Conservation (phyloP, 768 basidiomycete genomes). For the Termitomyces sp. region DNA sequence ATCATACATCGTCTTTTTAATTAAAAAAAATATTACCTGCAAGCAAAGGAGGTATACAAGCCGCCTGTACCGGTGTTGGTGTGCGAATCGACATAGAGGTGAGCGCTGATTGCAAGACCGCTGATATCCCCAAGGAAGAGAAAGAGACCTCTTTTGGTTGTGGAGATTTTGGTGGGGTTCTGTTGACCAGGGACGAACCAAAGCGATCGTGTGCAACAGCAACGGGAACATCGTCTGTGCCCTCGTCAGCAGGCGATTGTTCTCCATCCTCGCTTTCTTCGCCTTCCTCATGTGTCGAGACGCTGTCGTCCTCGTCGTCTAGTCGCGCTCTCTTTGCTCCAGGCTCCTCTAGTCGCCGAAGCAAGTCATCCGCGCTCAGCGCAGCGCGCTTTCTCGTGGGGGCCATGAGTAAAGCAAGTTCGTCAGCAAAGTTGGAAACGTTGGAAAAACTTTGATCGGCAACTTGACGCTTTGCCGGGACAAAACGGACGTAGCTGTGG, state of each 20-base stretch:
- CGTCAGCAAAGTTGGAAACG: background rate
- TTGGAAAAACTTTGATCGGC: background rate
- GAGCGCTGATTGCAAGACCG: conserved; percentile 58
- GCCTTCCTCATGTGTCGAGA: background rate
- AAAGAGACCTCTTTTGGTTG: conserved; percentile 32
- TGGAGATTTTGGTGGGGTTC: background rate
- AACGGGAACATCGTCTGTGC: background rate
- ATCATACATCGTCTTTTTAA: background rate
- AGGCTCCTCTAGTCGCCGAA: conserved; percentile 38
- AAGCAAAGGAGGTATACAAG: conserved; percentile 86
- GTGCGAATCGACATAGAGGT: conserved; percentile 75
- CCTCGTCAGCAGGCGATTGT: background rate
- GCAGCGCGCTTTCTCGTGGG: conserved; percentile 19
- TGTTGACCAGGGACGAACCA: conserved; percentile 1
- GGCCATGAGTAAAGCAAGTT: background rate
- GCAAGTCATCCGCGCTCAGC: conserved; percentile 40
- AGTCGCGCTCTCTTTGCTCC: conserved; percentile 31
- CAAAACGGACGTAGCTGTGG: no score
- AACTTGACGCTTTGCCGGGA: background rate
- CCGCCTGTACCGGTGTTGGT: conserved; percentile 86
- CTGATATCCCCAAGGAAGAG: conserved; percentile 51
- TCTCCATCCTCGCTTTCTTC: conserved; percentile 6
- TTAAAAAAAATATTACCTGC: conserved; percentile 50
- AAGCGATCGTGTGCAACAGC: conserved; percentile 6
- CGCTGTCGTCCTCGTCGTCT: conserved; percentile 7